Conservation (phyloP, 805 yeast species). For the Pichia kluyveri region DNA sequence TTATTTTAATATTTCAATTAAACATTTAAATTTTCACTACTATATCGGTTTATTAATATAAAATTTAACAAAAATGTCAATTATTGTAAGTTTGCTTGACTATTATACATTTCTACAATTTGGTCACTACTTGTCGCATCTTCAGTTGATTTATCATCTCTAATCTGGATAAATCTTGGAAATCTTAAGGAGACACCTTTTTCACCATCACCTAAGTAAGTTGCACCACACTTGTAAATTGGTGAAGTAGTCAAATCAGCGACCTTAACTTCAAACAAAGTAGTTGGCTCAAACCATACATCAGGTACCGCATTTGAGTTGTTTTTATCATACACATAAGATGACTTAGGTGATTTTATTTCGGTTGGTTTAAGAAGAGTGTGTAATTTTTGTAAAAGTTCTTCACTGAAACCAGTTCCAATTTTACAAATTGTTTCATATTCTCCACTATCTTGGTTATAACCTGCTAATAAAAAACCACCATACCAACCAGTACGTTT, state of each 20-base stretch:
- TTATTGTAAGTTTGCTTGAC: slow-evolving; percentile 41
- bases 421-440: slow-evolving; percentile 93
- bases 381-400: slow-evolving; percentile 52
- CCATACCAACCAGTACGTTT: slow-evolving; percentile 94
- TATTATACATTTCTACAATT: slow-evolving; percentile 73
- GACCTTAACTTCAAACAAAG: slow-evolving; percentile 78
- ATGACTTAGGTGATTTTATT: slow-evolving; percentile 52
- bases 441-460: slow-evolving; percentile 85
- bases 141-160: slow-evolving; percentile 80
- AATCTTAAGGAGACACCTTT: slow-evolving; percentile 83
- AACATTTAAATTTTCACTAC: not conserved
- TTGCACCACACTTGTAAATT: slow-evolving; percentile 77
- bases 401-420: slow-evolving; percentile 96
- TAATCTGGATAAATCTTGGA: slow-evolving; percentile 73
- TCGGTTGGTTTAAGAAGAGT: slow-evolving; percentile 55
- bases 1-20: not conserved
- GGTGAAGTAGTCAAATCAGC: slow-evolving; percentile 91
- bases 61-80: not conserved
- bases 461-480: slow-evolving; percentile 85
- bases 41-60: not conserved
- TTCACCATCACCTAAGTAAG: slow-evolving; percentile 42
- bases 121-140: slow-evolving; percentile 85
- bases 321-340: slow-evolving; percentile 52
- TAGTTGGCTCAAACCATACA: slow-evolving; percentile 89
- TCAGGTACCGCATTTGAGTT: slow-evolving; percentile 72